Percentiles rank a stretch among this genome's conserved stretches.
Conservation (phyloP, 2,329 filamentous ascomycete species). For the Colletotrichum lupini region DNA sequence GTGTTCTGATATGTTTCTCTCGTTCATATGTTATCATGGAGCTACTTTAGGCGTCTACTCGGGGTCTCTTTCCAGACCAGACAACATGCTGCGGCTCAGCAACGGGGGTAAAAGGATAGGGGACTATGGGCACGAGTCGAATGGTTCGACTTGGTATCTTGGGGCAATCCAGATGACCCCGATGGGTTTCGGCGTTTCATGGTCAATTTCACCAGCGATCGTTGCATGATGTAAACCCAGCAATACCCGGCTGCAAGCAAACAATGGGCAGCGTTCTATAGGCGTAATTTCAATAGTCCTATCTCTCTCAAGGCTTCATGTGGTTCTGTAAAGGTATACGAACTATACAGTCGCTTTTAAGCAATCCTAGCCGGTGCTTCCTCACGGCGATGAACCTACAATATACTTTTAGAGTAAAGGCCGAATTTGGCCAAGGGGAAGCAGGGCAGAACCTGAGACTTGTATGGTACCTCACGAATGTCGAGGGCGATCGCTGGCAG, state of each 20-base stretch:
- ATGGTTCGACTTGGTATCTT: background rate
- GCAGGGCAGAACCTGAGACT: background rate
- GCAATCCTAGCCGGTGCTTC: background rate
- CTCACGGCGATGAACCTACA: background rate
- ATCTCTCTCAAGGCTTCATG: background rate
- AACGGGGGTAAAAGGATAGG: background rate
- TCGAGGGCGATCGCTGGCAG: too few species aligned
- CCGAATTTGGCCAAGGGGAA: too few species aligned
- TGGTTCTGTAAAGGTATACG: background rate
- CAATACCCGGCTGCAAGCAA: conserved; percentile 18
- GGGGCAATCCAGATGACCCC: background rate
- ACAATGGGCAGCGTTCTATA: background rate
- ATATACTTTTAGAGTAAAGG: too few species aligned
- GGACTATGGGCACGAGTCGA: background rate
- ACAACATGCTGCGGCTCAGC: background rate
- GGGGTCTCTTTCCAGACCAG: background rate
- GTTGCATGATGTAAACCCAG: background rate
- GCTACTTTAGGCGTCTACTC: conserved; percentile 15
- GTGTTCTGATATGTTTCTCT: background rate
- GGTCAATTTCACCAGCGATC: background rate
- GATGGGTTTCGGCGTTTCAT: conserved; percentile 20
- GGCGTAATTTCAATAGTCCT: background rate
- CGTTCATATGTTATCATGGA: background rate
- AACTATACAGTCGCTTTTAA: background rate
- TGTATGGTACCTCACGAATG: background rate